Percentiles rank a stretch among this genome's conserved stretches.
Evolutionary conservation across 1,139 yeast genomes (phyloP).

Genomic region (Oligophagozyma castellii): DNA sequence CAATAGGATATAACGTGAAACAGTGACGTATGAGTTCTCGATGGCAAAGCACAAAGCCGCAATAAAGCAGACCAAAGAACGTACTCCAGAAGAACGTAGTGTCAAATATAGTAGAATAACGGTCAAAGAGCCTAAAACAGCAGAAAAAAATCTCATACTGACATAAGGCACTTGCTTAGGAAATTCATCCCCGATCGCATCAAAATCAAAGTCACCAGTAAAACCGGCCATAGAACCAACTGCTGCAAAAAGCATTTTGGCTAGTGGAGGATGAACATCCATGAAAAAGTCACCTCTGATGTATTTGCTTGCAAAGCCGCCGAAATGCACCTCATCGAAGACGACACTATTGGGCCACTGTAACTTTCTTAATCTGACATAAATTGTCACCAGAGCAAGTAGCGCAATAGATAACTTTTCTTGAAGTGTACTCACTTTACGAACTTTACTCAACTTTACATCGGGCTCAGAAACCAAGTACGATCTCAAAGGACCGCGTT

Average conservation of each 20-base stretch:
- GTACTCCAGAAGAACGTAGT: constrained; percentile 73
- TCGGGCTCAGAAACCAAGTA: constrained; percentile 33
- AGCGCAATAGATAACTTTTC: constrained; percentile 33
- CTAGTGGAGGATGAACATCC: constrained; percentile 93
- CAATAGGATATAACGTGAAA: constrained; percentile 76
- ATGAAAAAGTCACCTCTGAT: constrained; percentile 62
- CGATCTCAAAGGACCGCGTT: constrained; percentile 30
- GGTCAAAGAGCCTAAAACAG: constrained; percentile 69
- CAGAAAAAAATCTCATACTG: constrained; percentile 79
- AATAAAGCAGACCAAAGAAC: constrained; percentile 57
- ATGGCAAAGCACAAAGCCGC: constrained; percentile 56
- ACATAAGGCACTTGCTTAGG: constrained; percentile 57
- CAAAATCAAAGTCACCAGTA: constrained; percentile 62
- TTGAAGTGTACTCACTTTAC: constrained; percentile 24
- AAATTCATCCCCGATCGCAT: constrained; percentile 51
- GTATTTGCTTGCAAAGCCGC: constrained; percentile 67
- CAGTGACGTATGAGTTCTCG: constrained; percentile 81
- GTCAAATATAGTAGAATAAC: constrained; percentile 68
- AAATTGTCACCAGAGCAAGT: constrained; percentile 40
- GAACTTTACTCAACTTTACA: constrained; percentile 25
- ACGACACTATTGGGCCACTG: constrained; percentile 69
- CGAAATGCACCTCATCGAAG: constrained; percentile 84
- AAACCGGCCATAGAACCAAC: constrained; percentile 63
- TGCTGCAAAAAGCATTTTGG: constrained; percentile 77
- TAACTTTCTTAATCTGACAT: constrained; percentile 48